phyloP scores from a whole-genome alignment of 768 basidiomycete genomes.

The Xanthoconium purpureum region DNA sequence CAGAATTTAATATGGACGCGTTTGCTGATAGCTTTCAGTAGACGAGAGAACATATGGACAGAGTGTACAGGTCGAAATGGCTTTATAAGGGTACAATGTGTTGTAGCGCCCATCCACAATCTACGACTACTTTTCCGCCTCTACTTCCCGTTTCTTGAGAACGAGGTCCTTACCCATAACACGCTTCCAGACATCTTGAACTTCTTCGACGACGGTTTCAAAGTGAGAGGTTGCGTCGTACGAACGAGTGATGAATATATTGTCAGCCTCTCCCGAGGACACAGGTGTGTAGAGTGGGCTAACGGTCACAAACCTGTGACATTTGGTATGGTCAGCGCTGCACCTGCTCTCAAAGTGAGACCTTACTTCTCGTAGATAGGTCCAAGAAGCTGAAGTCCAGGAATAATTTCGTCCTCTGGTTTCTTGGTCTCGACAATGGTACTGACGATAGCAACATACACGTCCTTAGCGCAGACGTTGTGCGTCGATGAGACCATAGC shows the following conservation, averaged over 20 bases:
- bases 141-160: constrained; percentile 83
- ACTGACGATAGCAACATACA: constrained; percentile 96
- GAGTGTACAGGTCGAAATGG: constrained; percentile 2
- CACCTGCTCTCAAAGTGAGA: background rate
- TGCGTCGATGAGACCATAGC: constrained; percentile 96
- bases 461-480: constrained; percentile 94
- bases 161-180: constrained; percentile 74
- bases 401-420: constrained; percentile 90
- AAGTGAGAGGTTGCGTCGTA: constrained; percentile 99
- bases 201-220: constrained; percentile 97
- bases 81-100: constrained; percentile 12
- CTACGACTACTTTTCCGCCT: constrained; percentile 46
- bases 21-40: constrained; percentile 47
- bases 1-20: constrained; percentile 84
- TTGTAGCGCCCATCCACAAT: constrained; percentile 4
- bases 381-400: constrained; percentile 89
- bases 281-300: constrained; percentile 88
- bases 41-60: background rate
- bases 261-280: constrained; percentile 73
- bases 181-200: constrained; percentile 93
- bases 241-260: constrained; percentile 95
- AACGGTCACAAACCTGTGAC: constrained; percentile 80
- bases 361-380: constrained; percentile 89
- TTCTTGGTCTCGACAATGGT: constrained; percentile 94
- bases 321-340: constrained; percentile 9